These are phyloP conservation scores for Myxozyma vanderwaltii DNA, from an alignment of 805 yeast genomes.

Conservation along the genomic window DNA sequence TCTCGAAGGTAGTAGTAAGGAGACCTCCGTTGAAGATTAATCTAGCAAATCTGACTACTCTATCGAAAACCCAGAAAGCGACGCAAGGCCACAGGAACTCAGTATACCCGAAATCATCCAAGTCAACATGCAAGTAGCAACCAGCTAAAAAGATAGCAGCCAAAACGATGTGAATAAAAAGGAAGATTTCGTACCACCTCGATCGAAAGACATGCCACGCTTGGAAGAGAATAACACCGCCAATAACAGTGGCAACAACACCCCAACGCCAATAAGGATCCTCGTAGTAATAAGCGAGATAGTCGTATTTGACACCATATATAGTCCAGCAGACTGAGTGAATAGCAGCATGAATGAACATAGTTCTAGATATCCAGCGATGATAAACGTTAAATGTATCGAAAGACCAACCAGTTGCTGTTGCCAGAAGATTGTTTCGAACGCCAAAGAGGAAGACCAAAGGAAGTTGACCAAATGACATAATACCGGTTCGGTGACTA, in stretches of 20 bases:
- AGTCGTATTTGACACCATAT: background rate
- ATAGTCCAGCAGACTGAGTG: conserved; percentile 49
- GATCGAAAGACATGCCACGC: conserved; percentile 53
- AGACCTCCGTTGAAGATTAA: conserved; percentile 59
- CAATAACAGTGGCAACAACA: conserved; percentile 52
- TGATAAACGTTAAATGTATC: conserved; percentile 66
- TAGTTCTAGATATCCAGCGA: conserved; percentile 60
- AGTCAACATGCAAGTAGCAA: conserved; percentile 63
- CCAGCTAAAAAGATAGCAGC: conserved; percentile 55
- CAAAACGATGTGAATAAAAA: conserved; percentile 57
- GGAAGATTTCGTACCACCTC: conserved; percentile 58
- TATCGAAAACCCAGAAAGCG: conserved; percentile 70
- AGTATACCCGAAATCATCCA: conserved; percentile 39
- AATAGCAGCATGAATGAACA: conserved; percentile 52
- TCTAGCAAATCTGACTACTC: conserved; percentile 51
- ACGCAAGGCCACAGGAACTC: conserved; percentile 53
- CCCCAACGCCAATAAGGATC: conserved; percentile 15
- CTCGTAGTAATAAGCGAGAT: background rate
- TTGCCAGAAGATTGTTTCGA: conserved; percentile 67
- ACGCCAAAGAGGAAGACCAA: conserved; percentile 64
- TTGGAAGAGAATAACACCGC: conserved; percentile 48
- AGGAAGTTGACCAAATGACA: conserved; percentile 48
- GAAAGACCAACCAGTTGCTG: conserved; percentile 63
- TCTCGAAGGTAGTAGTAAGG: conserved; percentile 47
- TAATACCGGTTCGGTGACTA: conserved; percentile 35